phyloP scores from a whole-genome alignment of 177 flowering plant genomes.

The Telopea speciosissima region DNA sequence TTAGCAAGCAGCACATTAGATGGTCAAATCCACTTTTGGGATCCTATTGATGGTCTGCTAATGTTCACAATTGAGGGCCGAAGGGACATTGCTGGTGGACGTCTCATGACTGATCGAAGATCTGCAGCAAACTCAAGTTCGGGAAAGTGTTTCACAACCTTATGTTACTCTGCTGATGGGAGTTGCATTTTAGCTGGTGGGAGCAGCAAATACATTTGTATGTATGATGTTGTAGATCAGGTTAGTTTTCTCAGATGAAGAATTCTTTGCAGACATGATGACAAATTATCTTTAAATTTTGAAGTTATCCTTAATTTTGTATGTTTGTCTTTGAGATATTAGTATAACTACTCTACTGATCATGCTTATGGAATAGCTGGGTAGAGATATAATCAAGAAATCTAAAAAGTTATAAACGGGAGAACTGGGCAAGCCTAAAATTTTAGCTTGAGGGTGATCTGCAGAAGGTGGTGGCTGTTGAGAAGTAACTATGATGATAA shows the following conservation, averaged over 20 bases:
- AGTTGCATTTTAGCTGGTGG: conserved; percentile 96
- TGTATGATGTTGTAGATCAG: conserved; percentile 98
- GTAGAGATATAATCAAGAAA: too few species aligned
- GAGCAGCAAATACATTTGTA: conserved; percentile 87
- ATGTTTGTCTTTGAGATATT: too few species aligned
- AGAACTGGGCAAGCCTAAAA: too few species aligned
- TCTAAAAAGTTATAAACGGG: too few species aligned
- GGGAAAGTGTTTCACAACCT: conserved; percentile 84
- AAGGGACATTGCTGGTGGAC: conserved; percentile 94
- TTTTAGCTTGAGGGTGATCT: too few species aligned
- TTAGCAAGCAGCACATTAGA: conserved; percentile 89
- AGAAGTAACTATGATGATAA: too few species aligned
- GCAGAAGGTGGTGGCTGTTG: too few species aligned
- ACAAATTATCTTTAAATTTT: too few species aligned
- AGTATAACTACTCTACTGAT: too few species aligned
- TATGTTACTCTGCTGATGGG: conserved; percentile 97
- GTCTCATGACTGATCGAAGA: conserved; percentile 93
- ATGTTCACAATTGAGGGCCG: conserved; percentile 98
- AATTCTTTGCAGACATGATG: too few species aligned
- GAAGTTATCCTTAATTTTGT: too few species aligned
- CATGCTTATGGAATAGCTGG: too few species aligned
- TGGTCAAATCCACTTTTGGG: conserved; percentile 96
- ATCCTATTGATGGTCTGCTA: conserved; percentile 68
- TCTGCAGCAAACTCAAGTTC: conserved; percentile 88
- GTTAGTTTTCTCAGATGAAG: conserved; percentile 27